phyloP scores from a whole-genome alignment of 768 basidiomycete species.

The Pleurotus salmoneostramineus region DNA sequence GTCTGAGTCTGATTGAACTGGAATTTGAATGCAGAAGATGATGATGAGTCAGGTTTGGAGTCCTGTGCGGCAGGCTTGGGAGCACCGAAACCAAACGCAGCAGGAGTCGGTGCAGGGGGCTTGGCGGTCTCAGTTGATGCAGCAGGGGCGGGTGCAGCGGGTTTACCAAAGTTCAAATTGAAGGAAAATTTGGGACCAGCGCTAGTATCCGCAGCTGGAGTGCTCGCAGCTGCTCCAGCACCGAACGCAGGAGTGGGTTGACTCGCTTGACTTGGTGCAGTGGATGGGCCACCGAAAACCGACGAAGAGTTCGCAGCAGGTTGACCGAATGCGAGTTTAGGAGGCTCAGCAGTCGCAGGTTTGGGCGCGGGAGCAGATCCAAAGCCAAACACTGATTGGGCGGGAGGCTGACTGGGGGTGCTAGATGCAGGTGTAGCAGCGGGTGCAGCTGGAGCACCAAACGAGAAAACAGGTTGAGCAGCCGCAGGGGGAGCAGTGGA shows the following conservation, averaged over 20 bases:
- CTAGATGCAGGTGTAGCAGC: no score
- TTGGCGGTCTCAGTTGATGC: not conserved
- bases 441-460: no score
- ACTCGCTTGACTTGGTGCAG: slow-evolving; percentile 10
- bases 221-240: slow-evolving; percentile 5
- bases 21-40: not conserved
- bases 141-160: slow-evolving; percentile 13
- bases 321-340: not conserved
- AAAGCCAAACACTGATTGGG: no score
- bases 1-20: not conserved
- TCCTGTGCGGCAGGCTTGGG: slow-evolving; percentile 6
- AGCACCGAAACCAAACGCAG: slow-evolving; percentile 13
- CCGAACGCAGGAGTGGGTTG: slow-evolving; percentile 13
- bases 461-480: not conserved
- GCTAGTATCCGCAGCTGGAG: not conserved
- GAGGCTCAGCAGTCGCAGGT: slow-evolving; percentile 4
- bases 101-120: slow-evolving; percentile 1
- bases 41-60: not conserved
- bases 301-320: not conserved
- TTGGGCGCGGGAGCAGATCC: no score
- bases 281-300: slow-evolving; percentile 11
- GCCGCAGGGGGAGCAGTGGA: not conserved
- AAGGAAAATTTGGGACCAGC: not conserved
- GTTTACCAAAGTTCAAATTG: not conserved
- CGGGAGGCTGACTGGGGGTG: no score